Evolutionary conservation across 176 grass and related monocot species (phyloP), one percentile per base, ranked within the genome.

Genomic region (Avena insularis): DNA sequence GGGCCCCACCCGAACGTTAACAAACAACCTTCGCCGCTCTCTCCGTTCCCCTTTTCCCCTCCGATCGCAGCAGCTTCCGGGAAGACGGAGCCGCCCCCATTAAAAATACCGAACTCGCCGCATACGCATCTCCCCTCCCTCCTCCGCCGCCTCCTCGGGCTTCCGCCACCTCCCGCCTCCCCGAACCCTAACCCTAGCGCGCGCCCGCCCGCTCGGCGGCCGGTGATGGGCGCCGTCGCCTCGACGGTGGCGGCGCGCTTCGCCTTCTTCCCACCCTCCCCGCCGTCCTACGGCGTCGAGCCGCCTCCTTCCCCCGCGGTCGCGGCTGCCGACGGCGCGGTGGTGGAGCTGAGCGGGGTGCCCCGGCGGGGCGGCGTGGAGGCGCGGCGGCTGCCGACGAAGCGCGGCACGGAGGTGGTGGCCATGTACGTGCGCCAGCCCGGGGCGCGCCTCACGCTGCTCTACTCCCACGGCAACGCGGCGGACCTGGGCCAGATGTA

Each of bases 391-490:
- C 86, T 98, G 79, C 87, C 84, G 69, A 98, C 95, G 4, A 92
- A 87, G 91, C 88, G 85, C 77, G 90, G 93, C 61, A 91, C 91
- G 9, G 81, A 90, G 71, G 94, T 98, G 83, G 92, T 98, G 38
- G 88, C 88, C 46, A 91, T 98, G 95, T 89, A 98, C 90, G 91
- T 95, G 78, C 90, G 84, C 54, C 87, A 92, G 80, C 93, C 93
- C 2, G 90, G 84, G 64, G 95, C 95, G 35, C 84, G 87, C 9
- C 92, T 98, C 78, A 98, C 95, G 19, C 83, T 98, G 74, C 96
- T 98, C 78, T 98, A 98, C 92, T 98, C 96, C 66, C 96, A 98
- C 80, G 96, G 96, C 49, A 98, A 98, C 89, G 96, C 96, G 0
- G 96, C 96, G 0, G 96, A 98, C 92, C 88, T 98, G 31, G 96